Evolutionary conservation across 768 basidiomycete genomes (phyloP), one percentile per base, ranked within the genome.

Genomic region (Hygrocybe coccinea): DNA sequence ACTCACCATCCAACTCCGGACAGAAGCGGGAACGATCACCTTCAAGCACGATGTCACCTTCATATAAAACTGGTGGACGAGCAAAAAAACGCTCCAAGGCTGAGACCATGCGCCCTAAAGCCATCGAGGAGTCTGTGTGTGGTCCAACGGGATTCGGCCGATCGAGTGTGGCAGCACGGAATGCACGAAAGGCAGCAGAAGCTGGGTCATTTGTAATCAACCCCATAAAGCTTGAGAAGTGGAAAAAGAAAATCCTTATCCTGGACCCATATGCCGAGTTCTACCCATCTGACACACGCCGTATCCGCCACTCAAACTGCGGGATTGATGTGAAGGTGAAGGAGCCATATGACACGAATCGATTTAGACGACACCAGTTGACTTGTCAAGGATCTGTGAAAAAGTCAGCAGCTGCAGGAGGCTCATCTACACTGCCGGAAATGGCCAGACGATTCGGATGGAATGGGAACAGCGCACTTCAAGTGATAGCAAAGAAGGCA

Each of bases 231-330:
- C 17, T 44, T 11, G 22, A 38, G 33, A 43, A 37, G 22, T 62
- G 44, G 45, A 52, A 50, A 39, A 19, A 36, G 37, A 60, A 48
- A 41, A 55, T 62, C 11, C 25, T 43, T 43, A n/a, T 43, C 21
- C 39, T 48, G n/a, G 46, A 48, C 24, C 3, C n/a, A 17, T 14
- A 48, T 19, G 46, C 46, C n/a, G 14, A 46, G 49, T 51, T 49
- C 41, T 39, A 21, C 14, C 6, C 38, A 37, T 50, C 24, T 24
- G 54, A 44, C 25, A 17, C 50, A 48, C 21, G n/a, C 10, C 17
- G 5, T 38, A 57, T 65, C 6, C 51, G 55, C 2, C 60, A 60
- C 52, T 57, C 54, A 1, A 22, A 21, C 10, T 67, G 65, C 53
- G 57, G 58, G 21, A 34, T 29, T 11, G 52, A 47, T 37, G 14